phyloP scores from a whole-genome alignment of 257 asterid species.

The Solanum pennellii region DNA sequence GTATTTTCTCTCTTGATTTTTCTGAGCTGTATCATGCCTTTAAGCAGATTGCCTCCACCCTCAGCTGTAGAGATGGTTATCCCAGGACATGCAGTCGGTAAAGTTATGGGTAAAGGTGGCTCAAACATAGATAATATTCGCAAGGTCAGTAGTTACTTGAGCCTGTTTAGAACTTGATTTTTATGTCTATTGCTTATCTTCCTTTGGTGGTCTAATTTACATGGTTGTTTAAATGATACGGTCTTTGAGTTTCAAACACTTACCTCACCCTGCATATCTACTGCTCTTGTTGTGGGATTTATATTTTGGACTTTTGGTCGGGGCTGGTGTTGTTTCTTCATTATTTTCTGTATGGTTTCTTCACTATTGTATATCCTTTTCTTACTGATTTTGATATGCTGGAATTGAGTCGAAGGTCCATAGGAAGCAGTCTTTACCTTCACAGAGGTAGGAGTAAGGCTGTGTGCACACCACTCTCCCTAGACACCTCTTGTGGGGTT shows the following conservation, averaged over 20 bases:
- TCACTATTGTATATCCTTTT: not conserved
- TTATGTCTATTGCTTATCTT: not conserved
- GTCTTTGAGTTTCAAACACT: not conserved
- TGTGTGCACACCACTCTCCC: not conserved
- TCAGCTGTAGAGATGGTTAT: conserved; percentile 70
- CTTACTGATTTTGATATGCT: not conserved
- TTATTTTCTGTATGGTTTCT: not conserved
- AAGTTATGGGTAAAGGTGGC: conserved; percentile 87
- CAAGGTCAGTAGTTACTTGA: conserved; percentile 36
- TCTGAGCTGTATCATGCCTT: not conserved
- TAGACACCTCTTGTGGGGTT: not conserved
- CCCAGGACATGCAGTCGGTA: conserved; percentile 79
- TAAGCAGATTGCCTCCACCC: conserved; percentile 66
- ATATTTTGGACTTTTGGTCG: not conserved
- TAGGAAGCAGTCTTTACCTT: not conserved
- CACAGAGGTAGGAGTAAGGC: not conserved
- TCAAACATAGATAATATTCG: conserved; percentile 84
- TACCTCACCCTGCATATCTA: not conserved
- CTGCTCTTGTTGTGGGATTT: not conserved
- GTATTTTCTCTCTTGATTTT: not conserved
- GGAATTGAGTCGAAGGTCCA: not conserved
- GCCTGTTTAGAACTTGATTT: not conserved
- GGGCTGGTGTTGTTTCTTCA: not conserved
- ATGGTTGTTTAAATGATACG: not conserved
- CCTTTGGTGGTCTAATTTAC: not conserved